phyloP scores from a whole-genome alignment of 2,329 filamentous ascomycete genomes.

The Ceratocystis alfenasii region DNA sequence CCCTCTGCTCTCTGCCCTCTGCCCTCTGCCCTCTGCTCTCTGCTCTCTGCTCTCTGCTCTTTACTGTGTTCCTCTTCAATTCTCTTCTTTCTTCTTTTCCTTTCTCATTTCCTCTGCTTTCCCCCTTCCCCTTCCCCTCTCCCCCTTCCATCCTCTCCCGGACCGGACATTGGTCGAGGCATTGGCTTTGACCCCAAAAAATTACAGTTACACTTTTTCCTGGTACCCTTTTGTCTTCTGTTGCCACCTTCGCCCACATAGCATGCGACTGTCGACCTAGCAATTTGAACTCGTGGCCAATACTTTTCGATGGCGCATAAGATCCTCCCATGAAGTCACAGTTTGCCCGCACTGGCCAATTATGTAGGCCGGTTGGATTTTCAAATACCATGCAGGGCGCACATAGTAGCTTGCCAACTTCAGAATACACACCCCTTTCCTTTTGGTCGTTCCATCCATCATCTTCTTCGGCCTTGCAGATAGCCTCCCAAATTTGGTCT shows the following conservation, averaged over 20 bases:
- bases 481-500: neutral
- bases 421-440: neutral
- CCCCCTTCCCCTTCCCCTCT: neutral
- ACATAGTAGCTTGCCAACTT: neutral
- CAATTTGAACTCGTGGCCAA: neutral
- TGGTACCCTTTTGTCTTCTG: conserved; percentile 1
- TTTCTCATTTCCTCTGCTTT: neutral
- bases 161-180: neutral
- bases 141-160: too few species aligned
- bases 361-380: neutral
- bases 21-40: neutral
- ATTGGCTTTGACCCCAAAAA: neutral
- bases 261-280: neutral
- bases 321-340: neutral
- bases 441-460: neutral
- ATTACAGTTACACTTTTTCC: neutral
- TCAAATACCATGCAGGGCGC: neutral
- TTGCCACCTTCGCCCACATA: neutral
- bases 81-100: too few species aligned
- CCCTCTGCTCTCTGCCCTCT: neutral
- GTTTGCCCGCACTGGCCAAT: neutral
- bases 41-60: neutral
- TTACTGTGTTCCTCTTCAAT: neutral
- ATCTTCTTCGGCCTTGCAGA: neutral
- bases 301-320: neutral